A percentile compares a stretch with the other conserved stretches of the same genome.
These are phyloP conservation scores for Rhizopogon rudus DNA, from an alignment of 768 basidiomycete genomes.

Conservation along the genomic window DNA sequence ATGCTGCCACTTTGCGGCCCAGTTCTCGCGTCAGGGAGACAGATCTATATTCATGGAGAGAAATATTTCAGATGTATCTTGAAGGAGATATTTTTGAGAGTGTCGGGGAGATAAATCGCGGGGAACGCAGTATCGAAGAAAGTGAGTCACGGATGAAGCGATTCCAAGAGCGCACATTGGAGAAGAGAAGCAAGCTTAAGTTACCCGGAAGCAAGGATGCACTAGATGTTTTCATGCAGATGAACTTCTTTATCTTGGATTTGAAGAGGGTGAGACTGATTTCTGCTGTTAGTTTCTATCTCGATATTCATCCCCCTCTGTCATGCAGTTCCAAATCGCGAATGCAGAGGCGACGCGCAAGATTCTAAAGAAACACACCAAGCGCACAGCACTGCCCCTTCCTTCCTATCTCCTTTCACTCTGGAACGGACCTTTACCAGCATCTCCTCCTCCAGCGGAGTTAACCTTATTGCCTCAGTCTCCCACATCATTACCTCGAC, in stretches of 20 bases:
- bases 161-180: constrained; percentile 57
- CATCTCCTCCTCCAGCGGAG: constrained; percentile 22
- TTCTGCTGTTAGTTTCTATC: neutral
- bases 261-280: constrained; percentile 59
- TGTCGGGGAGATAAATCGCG: constrained; percentile 54
- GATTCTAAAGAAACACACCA: constrained; percentile 92
- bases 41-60: constrained; percentile 86
- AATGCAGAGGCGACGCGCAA: constrained; percentile 89
- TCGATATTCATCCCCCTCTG: neutral
- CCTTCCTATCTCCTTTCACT: constrained; percentile 27
- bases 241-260: constrained; percentile 77
- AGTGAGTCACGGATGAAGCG: constrained; percentile 58
- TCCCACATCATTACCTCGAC: constrained; percentile 46
- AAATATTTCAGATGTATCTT: constrained; percentile 84
- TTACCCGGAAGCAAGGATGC: constrained; percentile 52
- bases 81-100: constrained; percentile 86
- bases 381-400: constrained; percentile 78
- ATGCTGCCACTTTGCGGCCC: constrained; percentile 35
- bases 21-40: constrained; percentile 22
- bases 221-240: constrained; percentile 63
- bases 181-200: constrained; percentile 48
- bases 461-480: constrained; percentile 19
- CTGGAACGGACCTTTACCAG: constrained; percentile 9
- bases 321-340: constrained; percentile 65
- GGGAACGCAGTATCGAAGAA: constrained; percentile 67